Base-by-base conservation (phyloP, 176 grass and related monocot genomes). In the Paspalum notatum region DNA sequence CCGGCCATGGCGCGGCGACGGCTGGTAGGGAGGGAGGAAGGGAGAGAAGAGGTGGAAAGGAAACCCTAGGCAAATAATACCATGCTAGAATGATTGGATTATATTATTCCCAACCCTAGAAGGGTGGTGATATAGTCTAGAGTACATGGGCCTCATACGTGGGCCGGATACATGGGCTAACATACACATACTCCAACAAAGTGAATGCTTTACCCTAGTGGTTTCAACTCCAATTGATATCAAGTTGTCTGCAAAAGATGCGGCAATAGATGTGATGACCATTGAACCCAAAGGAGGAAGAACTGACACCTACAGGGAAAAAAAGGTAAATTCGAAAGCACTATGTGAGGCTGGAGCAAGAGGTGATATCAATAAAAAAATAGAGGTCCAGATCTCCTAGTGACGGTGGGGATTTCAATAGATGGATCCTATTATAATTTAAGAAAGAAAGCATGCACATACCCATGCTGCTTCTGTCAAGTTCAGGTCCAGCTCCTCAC, bases 391-490 rank as follows among this genome's bases (percentile, higher is more conserved):
- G 16, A 69, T 75, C 55, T 20, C 40, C 41, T 62, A 76, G 18
- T 26, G 24, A 85, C 63, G 38, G 74, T 18, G 20, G 46, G 1
- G 27, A 6, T 64, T 68, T 72, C 10, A 84, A 41, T 71, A 81
- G 18, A 64, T 77, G 50, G 37, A 27, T 62, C 9, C 43, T 76
- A 70, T 40, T 37, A 62, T 77, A 78, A 64, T 47, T 71, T 45
- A 59, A 56, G 61, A 83, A 89, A 83, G 6, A 46, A 78, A 77
- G 38, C 20, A 71, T 62, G 55, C 52, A 92, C 77, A 66, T 91
- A 99, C 96, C 96, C 90, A 93, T 86, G 96, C 96, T 52, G 96
- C 96, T 90, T 99, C 90, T 67, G 88, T 95, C 74, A 98, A 89
- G 85, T 98, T 98, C 85, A 98, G 74, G 86, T 93, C 65, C 86